Conservation (phyloP, 2,329 filamentous ascomycete species). For the Dothistroma pini region DNA sequence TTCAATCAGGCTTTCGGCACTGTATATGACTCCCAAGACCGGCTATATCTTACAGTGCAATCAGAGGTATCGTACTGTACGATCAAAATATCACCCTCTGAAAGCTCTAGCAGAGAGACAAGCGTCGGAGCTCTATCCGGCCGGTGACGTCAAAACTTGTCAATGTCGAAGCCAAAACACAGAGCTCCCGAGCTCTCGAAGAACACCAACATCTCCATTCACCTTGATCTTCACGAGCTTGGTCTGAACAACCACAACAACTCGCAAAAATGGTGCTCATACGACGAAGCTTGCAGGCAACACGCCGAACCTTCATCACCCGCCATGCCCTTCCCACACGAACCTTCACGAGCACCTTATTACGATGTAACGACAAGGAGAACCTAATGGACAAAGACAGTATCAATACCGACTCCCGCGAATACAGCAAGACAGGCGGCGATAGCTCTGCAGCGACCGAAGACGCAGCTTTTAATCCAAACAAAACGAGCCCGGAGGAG, state of each 20-base stretch:
- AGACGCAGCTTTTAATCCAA: conserved; percentile 65
- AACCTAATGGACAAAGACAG: conserved; percentile 51
- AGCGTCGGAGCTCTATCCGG: not conserved
- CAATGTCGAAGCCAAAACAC: not conserved
- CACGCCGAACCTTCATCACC: not conserved
- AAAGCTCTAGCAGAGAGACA: too few relatives aligned
- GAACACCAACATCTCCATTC: not conserved
- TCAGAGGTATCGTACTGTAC: too few relatives aligned
- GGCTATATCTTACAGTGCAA: too few relatives aligned
- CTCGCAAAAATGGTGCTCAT: not conserved
- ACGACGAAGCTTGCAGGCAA: conserved; percentile 10
- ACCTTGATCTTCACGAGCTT: not conserved
- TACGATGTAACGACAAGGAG: conserved; percentile 37
- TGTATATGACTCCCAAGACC: too few relatives aligned
- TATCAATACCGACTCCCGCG: conserved; percentile 62
- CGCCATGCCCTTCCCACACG: conserved; percentile 16
- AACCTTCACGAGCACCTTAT: conserved; percentile 21
- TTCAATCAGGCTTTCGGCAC: too few relatives aligned
- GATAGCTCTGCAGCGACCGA: conserved; percentile 56
- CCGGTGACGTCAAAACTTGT: not conserved
- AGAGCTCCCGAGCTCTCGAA: not conserved
- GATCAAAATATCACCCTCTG: too few relatives aligned
- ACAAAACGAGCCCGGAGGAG: conserved; percentile 63
- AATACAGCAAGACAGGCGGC: conserved; percentile 65
- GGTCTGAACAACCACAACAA: conserved; percentile 2